Base-by-base conservation (phyloP, 1,139 yeast genomes). In the Kluyveromyces marxianus region DNA sequence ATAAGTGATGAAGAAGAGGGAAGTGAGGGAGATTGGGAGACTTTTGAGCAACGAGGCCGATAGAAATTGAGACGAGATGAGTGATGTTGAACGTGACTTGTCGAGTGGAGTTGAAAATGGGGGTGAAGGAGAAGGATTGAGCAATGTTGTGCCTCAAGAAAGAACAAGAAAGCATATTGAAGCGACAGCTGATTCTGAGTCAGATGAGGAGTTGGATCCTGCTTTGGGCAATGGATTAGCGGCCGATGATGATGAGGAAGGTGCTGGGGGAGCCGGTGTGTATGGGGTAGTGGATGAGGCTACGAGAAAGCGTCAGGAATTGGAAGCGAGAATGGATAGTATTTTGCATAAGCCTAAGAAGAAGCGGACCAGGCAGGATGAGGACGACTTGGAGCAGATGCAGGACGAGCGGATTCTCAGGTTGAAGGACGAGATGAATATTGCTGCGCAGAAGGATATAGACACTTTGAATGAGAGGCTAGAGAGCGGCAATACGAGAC, bases 321-420 rank as follows among this genome's bases (percentile, higher is more conserved):
- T 92, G 55, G 97, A 92, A 66, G 90, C 81, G 50, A 79, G 76
- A 56, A 77, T 92, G 72, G 89, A 83, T 53, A 77, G 79, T 42
- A 90, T 95, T 2, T 69, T 89, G 48, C 81, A 85, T 62, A 75
- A 78, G 49, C 71, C 76, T 34, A 77, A 83, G 50, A 72, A 76
- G 25, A 72, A 74, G 58, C 76, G 80, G 53, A 71, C 75, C 47
- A 79, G 75, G 62, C 80, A 80, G 42, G 94, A 86, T 57, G 97
- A 90, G 58, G 96, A 87, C 61, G 97, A 90, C 67, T 70, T 92
- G 56, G 97, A 90, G 64, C 83, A 88, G 62, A 85, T 88, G 82
- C 95, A 90, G 65, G 99, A 94, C 69, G 97, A 90, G 62, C 76
- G 79, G 53, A 86, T 94, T 54, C 81, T 88, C 48, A 75, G 75